These are phyloP conservation scores for Pichia cactophila DNA, from an alignment of 1,139 yeast genomes.

Conservation along the genomic window DNA sequence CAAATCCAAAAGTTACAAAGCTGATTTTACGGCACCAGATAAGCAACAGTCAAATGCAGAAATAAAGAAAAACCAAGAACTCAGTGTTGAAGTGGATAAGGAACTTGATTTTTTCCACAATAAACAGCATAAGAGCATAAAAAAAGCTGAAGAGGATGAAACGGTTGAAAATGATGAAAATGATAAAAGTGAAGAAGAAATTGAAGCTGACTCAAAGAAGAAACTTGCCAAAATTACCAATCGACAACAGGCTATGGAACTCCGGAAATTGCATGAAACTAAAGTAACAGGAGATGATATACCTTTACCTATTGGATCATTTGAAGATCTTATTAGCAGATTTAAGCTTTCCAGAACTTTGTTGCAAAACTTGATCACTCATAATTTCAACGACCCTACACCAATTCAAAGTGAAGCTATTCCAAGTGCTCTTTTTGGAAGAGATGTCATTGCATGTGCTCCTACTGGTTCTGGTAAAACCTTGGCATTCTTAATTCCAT, in stretches of 20 bases:
- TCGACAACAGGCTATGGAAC: constrained; percentile 24
- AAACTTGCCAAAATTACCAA: constrained; percentile 37
- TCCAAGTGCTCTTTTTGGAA: constrained; percentile 25
- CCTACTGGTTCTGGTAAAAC: constrained; percentile 98
- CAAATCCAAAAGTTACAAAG: constrained; percentile 38
- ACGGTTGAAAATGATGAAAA: constrained; percentile 28
- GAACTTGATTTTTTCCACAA: constrained; percentile 71
- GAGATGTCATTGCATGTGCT: constrained; percentile 52
- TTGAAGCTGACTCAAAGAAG: constrained; percentile 27
- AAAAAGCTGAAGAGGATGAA: constrained; percentile 19
- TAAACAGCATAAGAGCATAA: constrained; percentile 29
- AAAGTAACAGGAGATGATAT: constrained; percentile 31
- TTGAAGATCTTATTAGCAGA: constrained; percentile 66
- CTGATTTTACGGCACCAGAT: constrained; percentile 42
- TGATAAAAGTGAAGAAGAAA: constrained; percentile 24
- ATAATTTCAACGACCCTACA: constrained; percentile 79
- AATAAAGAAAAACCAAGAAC: constrained; percentile 32
- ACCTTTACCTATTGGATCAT: constrained; percentile 85
- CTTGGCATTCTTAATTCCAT: constrained; percentile 78
- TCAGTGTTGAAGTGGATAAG: constrained; percentile 41
- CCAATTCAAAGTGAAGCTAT: constrained; percentile 76
- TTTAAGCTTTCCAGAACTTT: constrained; percentile 60
- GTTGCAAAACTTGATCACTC: constrained; percentile 55
- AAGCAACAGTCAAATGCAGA: constrained; percentile 21
- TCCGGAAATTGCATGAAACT: constrained; percentile 23